These are phyloP conservation scores for Ophryocystis elektroscirrha DNA, from an alignment of 169 alveolate species.

Conservation along the genomic window DNA sequence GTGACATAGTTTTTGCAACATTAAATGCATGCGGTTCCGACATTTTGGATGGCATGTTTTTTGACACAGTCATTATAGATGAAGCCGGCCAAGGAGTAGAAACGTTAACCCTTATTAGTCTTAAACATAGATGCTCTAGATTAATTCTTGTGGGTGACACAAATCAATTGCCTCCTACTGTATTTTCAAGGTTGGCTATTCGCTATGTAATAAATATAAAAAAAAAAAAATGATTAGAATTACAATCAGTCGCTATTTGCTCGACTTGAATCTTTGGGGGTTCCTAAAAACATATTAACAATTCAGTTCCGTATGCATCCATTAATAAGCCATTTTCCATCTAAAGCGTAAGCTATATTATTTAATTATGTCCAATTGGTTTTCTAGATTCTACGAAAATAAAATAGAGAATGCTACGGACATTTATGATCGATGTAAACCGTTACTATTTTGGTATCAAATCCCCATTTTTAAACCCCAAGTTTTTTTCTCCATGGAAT, in stretches of 20 bases:
- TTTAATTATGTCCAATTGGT: background rate
- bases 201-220: conserved; percentile 9
- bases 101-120: conserved; percentile 48
- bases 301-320: conserved; percentile 94
- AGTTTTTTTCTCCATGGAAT: conserved; percentile 54
- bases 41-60: no score
- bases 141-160: conserved; percentile 93
- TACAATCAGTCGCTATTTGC: conserved; percentile 66
- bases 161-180: conserved; percentile 90
- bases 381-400: conserved; percentile 24
- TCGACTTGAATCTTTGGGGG: conserved; percentile 53
- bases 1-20: conserved; percentile 7
- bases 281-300: conserved; percentile 49
- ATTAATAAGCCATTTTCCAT: conserved; percentile 69
- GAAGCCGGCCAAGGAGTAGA: conserved; percentile 81
- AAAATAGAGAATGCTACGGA: conserved; percentile 18
- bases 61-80: conserved; percentile 83
- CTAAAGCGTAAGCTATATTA: conserved; percentile 29
- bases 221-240: conserved; percentile 1
- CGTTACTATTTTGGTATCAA: conserved; percentile 46
- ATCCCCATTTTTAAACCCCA: conserved; percentile 55
- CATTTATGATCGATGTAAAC: conserved; percentile 21
- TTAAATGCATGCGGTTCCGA: no score
- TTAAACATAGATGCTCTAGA: conserved; percentile 45
- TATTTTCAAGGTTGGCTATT: conserved; percentile 46